These are phyloP conservation scores for Byssochlamys sp. DNA, from an alignment of 2,329 filamentous ascomycete species.

Conservation along the genomic window DNA sequence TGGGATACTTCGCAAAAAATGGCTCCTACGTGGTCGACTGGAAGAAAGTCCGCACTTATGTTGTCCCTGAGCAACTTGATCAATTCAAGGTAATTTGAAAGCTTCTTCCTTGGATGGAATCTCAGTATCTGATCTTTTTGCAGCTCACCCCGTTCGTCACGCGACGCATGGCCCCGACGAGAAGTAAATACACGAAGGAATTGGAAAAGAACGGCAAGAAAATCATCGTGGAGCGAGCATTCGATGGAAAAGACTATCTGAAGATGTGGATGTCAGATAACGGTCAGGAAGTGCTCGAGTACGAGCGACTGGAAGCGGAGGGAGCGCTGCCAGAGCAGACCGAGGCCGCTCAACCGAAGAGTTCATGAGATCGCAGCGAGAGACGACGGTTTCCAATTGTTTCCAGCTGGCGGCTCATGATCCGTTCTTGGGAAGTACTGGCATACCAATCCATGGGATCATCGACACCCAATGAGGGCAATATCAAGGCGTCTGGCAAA, in stretches of 20 bases:
- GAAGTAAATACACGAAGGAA: constrained; percentile 22
- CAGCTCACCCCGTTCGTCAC: constrained; percentile 40
- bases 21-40: constrained; percentile 66
- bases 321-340: constrained; percentile 1
- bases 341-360: constrained; percentile 8
- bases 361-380: not conserved
- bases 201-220: constrained; percentile 18
- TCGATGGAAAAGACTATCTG: constrained; percentile 29
- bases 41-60: constrained; percentile 81
- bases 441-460: not conserved
- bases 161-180: constrained; percentile 31
- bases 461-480: not conserved
- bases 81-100: constrained; percentile 56
- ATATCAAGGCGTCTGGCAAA: not conserved
- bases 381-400: not conserved
- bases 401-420: not conserved
- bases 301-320: constrained; percentile 13
- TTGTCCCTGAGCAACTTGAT: constrained; percentile 60
- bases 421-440: not conserved
- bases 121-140: constrained; percentile 6
- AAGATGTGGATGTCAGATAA: constrained; percentile 31
- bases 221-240: constrained; percentile 19
- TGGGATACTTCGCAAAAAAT: constrained; percentile 65
- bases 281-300: constrained; percentile 21
- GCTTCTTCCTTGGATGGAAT: not conserved